Conservation (phyloP, 495 filamentous ascomycete genomes). For the Trichoderma orchidacearum region DNA sequence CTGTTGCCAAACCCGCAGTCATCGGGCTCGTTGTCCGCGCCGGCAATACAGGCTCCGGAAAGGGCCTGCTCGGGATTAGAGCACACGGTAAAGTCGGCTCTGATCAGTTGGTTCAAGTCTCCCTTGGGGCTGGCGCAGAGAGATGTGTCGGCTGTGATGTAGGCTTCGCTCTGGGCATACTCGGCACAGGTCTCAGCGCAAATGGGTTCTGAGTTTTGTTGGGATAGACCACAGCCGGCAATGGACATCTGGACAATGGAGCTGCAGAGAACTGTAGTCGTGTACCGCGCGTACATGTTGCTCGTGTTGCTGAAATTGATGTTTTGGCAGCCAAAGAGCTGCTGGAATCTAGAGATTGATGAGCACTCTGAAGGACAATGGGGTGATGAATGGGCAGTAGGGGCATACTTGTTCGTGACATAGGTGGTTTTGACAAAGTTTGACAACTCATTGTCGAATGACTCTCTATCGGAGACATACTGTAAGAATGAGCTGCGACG, state of each 20-base stretch:
- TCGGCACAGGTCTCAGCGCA: constrained; percentile 85
- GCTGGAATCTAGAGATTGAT: constrained; percentile 45
- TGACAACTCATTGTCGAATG: constrained; percentile 67
- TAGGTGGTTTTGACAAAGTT: constrained; percentile 63
- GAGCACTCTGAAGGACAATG: constrained; percentile 1
- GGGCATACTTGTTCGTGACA: constrained; percentile 53
- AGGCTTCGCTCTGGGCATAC: constrained; percentile 76
- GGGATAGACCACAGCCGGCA: constrained; percentile 49
- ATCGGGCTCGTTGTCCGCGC: constrained; percentile 63
- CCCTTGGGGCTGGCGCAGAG: constrained; percentile 52
- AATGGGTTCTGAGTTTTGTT: constrained; percentile 52
- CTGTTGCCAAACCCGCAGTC: constrained; percentile 83
- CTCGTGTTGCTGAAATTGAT: constrained; percentile 71
- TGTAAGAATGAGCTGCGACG: constrained; percentile 67
- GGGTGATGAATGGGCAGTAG: background rate
- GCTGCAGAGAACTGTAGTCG: constrained; percentile 86
- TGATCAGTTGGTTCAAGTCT: constrained; percentile 62
- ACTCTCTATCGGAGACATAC: constrained; percentile 57
- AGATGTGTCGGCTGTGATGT: constrained; percentile 58
- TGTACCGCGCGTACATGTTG: constrained; percentile 85
- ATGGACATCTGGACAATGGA: constrained; percentile 87
- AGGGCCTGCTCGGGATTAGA: constrained; percentile 68
- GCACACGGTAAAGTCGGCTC: constrained; percentile 88
- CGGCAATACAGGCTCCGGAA: constrained; percentile 59
- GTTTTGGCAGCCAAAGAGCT: constrained; percentile 65